Conservation (phyloP, 768 basidiomycete genomes). For the Auriscalpium vulgare region DNA sequence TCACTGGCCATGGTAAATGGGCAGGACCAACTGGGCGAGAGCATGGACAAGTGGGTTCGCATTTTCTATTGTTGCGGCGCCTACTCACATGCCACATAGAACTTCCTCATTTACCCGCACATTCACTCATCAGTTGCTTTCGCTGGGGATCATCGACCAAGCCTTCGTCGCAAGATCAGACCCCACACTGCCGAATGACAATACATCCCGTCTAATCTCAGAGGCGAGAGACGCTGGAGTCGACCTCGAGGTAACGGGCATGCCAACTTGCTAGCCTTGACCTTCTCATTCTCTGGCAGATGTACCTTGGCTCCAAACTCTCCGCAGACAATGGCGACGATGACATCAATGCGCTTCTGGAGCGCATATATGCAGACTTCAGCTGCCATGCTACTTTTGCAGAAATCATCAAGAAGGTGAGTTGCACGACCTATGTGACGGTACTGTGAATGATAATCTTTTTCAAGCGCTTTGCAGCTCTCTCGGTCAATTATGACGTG, state of each 20-base stretch:
- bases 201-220: constrained; percentile 36
- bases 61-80: not conserved
- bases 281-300: constrained; percentile 25
- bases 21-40: constrained; percentile 1
- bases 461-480: constrained; percentile 49
- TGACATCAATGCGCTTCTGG: constrained; percentile 7
- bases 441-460: not conserved
- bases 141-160: constrained; percentile 46
- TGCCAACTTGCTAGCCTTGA: not conserved
- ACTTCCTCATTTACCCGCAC: constrained; percentile 28
- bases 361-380: constrained; percentile 10
- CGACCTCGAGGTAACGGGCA: constrained; percentile 44
- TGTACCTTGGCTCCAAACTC: constrained; percentile 52
- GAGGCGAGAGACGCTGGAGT: constrained; percentile 57
- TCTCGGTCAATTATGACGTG: constrained; percentile 48
- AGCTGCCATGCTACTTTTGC: constrained; percentile 48
- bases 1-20: constrained; percentile 8
- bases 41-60: constrained; percentile 4
- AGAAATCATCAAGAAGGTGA: constrained; percentile 47
- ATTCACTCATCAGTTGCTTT: constrained; percentile 47
- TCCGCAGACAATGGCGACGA: constrained; percentile 5
- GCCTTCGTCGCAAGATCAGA: constrained; percentile 44
- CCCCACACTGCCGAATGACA: constrained; percentile 41
- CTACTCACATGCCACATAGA: not conserved
- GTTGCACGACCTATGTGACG: constrained; percentile 9